Base-by-base conservation (phyloP, 805 yeast species). In the Candida berthetii region DNA sequence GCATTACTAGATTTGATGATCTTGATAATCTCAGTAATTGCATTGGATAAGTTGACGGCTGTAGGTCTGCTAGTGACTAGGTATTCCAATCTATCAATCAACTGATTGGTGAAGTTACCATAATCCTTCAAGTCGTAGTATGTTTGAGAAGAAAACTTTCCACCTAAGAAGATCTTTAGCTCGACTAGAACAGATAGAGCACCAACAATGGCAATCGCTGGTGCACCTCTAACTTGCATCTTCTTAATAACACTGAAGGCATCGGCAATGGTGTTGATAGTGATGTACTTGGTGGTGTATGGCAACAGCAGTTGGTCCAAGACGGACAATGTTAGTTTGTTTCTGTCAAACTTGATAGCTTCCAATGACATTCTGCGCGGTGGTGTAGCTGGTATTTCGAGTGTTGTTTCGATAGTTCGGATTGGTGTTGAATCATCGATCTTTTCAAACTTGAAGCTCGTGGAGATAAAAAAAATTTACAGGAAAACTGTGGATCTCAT, bases 201-300 rank as follows among this genome's bases (percentile, higher is more conserved):
- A 5, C 96, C 98, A 3, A 91, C 97, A 43, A 91, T 86, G 47
- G 97, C 97, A 57, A 91, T 91, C 1, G 98, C 98, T 0, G 99
- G 99, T 0, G 99, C 99, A 31, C 99, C 99, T 59, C 99, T 74
- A 4, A 95, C 97, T 54, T 86, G 89, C 99, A 91, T 91, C 43
- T 71, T 71, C 56, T 80, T 82, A 60, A 91, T 91, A n/a, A 85
- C 95, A 16, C 72, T 71, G 62, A 66, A 87, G 3, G 95, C 97
- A 58, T 83, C 89, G 37, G 81, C 81, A 39, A 86, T 78, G 15
- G 78, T 66, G 31, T 65, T 49, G 43, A 91, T 75, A 1, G 70
- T 58, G 17, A 90, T 65, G 60, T 87, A 91, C 38, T 68, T 71
- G 1, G 95, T 78, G 40, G 82, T 72, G 50, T 86, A 88, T 0